Conservation (phyloP, 163 green algal species). For the Scenedesmus sp. region DNA sequence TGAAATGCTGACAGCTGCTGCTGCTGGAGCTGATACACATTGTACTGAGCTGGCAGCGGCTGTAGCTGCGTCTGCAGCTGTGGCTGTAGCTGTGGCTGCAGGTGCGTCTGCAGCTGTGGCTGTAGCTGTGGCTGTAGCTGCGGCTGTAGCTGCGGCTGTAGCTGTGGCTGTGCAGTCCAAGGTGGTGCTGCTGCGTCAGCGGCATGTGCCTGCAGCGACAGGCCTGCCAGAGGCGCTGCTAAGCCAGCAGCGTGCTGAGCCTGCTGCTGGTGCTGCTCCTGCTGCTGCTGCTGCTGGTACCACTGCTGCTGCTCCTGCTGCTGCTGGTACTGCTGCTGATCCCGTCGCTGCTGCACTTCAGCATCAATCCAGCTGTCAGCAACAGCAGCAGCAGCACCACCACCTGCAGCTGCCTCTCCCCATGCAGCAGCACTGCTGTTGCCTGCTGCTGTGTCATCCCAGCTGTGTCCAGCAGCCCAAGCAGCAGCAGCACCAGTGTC, state of each 20-base stretch:
- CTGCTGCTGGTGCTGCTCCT: constrained; percentile 2
- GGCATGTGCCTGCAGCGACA: background rate
- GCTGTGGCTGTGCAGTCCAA: too few relatives aligned
- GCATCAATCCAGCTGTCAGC: background rate
- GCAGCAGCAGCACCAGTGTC: background rate
- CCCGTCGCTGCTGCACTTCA: background rate
- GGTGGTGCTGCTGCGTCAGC: background rate
- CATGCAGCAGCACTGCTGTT: too few relatives aligned
- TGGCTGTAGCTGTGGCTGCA: background rate
- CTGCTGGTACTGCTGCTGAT: background rate
- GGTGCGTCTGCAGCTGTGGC: background rate
- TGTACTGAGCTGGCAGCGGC: too few relatives aligned
- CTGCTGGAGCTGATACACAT: background rate
- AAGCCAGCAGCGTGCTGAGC: background rate
- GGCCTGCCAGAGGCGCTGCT: background rate
- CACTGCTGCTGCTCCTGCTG: background rate
- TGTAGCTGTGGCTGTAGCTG: background rate
- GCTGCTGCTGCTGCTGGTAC: background rate
- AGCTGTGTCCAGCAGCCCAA: too few relatives aligned
- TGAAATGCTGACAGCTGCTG: background rate
- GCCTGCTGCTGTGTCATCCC: too few relatives aligned
- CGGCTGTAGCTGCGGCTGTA: too few relatives aligned
- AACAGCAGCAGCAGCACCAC: background rate
- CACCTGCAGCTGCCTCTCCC: too few relatives aligned
- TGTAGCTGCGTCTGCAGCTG: background rate